These are phyloP conservation scores for Arthrocladium fulminans DNA, from an alignment of 2,329 filamentous ascomycete genomes.

Conservation along the genomic window DNA sequence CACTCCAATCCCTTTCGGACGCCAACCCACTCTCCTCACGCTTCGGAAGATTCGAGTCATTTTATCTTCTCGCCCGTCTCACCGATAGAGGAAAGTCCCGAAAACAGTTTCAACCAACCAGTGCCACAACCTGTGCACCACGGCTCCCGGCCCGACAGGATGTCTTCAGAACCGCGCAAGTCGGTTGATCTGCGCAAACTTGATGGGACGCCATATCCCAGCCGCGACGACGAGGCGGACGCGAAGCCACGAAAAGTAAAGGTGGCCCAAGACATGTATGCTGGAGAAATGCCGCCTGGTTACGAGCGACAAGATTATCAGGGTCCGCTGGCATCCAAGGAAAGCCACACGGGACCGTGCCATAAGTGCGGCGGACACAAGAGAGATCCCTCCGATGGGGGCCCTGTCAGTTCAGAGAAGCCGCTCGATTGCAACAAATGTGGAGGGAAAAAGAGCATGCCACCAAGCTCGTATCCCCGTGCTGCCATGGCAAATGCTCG, in stretches of 20 bases:
- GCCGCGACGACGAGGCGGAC: conserved; percentile 10
- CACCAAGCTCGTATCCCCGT: conserved; percentile 2
- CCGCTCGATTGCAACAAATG: conserved; percentile 12
- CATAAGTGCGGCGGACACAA: conserved; percentile 8
- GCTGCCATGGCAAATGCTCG: background rate
- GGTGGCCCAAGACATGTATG: conserved; percentile 23
- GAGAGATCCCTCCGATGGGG: background rate
- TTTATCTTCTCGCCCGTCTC: conserved; percentile 18
- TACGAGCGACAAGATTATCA: conserved; percentile 16
- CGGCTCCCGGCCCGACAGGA: conserved; percentile 11
- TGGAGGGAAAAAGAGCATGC: conserved; percentile 12
- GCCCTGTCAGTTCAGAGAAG: background rate
- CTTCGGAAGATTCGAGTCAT: conserved; percentile 2
- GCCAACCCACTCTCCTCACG: conserved; percentile 3
- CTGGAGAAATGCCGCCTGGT: conserved; percentile 19
- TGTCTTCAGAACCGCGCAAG: conserved; percentile 6
- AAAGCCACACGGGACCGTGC: conserved; percentile 7
- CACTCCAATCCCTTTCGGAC: conserved; percentile 6
- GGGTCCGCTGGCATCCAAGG: conserved; percentile 9
- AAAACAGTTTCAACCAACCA: conserved; percentile 10
- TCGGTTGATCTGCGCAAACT: conserved; percentile 16
- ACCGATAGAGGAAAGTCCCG: conserved; percentile 11
- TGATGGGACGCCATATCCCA: conserved; percentile 17
- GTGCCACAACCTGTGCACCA: conserved; percentile 2
- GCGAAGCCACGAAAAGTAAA: conserved; percentile 15